A percentile compares a stretch with the other conserved stretches of the same genome.
phyloP scores from a whole-genome alignment of 345 rosid genomes.

The Ricinus communis region DNA sequence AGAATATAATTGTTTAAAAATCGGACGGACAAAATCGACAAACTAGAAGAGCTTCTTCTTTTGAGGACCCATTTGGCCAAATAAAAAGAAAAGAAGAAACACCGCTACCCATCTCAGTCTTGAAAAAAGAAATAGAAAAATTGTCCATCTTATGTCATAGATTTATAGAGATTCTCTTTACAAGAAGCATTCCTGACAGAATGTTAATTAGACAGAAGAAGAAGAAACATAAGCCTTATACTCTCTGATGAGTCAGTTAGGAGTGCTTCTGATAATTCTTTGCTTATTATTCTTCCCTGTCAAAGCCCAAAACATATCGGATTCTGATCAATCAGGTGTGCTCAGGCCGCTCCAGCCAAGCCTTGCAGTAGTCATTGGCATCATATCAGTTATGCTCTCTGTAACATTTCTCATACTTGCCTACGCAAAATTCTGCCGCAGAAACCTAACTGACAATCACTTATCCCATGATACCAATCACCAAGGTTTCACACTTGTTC shows the following conservation, averaged over 20 bases:
- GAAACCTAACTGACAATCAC: neutral
- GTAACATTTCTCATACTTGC: slow-evolving; percentile 29
- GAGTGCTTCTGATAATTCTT: neutral
- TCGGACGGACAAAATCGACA: slow-evolving; percentile 2
- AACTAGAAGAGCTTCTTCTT: slow-evolving; percentile 5
- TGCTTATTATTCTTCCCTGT: slow-evolving; percentile 17
- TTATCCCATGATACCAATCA: neutral
- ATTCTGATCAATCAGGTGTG: neutral
- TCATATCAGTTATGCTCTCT: slow-evolving; percentile 30
- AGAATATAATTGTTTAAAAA: neutral
- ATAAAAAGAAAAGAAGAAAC: too few relatives aligned
- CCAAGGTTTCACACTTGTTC: slow-evolving; percentile 4
- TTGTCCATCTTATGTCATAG: neutral
- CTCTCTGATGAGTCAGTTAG: slow-evolving; percentile 21
- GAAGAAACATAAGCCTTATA: neutral
- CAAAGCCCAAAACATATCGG: slow-evolving; percentile 17
- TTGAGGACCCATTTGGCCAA: slow-evolving; percentile 4
- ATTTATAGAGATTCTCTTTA: neutral
- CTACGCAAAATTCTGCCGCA: slow-evolving; percentile 38
- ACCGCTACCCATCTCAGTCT: too few relatives aligned
- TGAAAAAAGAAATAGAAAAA: neutral
- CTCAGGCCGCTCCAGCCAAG: slow-evolving; percentile 25
- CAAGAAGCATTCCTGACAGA: neutral
- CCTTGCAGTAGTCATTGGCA: slow-evolving; percentile 24
- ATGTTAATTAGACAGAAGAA: neutral